Conservation (phyloP, 495 filamentous ascomycete species). For the Talaromyces thailandensis region DNA sequence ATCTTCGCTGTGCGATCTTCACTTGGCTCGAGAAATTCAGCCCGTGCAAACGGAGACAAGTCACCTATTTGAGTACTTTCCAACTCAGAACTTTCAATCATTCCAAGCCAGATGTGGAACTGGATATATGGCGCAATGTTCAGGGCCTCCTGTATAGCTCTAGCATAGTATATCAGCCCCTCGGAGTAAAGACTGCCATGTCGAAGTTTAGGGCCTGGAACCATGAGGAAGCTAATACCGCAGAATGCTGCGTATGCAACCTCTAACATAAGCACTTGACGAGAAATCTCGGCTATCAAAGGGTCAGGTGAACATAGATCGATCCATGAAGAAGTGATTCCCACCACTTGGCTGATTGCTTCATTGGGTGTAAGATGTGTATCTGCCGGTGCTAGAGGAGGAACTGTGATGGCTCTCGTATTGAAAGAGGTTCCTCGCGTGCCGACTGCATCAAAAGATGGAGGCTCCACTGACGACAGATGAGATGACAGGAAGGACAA, state of each 20-base stretch:
- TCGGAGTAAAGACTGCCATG: slow-evolving; percentile 34
- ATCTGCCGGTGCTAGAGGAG: slow-evolving; percentile 63
- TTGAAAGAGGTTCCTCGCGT: slow-evolving; percentile 28
- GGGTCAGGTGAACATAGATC: slow-evolving; percentile 80
- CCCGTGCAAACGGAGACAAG: slow-evolving; percentile 48
- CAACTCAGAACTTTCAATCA: slow-evolving; percentile 54
- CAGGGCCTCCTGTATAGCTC: slow-evolving; percentile 74
- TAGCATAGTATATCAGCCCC: slow-evolving; percentile 63
- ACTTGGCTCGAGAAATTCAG: slow-evolving; percentile 36
- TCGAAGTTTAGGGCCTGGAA: slow-evolving; percentile 61
- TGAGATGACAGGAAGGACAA: slow-evolving; percentile 51
- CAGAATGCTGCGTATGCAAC: slow-evolving; percentile 93
- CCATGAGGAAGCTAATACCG: slow-evolving; percentile 71
- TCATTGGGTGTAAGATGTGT: slow-evolving; percentile 65
- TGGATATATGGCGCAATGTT: slow-evolving; percentile 65
- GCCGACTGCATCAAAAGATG: slow-evolving; percentile 22
- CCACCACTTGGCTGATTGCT: slow-evolving; percentile 60
- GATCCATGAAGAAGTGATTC: slow-evolving; percentile 77
- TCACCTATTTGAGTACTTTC: slow-evolving; percentile 47
- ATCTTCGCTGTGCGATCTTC: slow-evolving; percentile 28
- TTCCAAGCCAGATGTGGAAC: slow-evolving; percentile 70
- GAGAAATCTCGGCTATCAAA: slow-evolving; percentile 69
- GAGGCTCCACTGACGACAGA: slow-evolving; percentile 29
- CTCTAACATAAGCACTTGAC: slow-evolving; percentile 83
- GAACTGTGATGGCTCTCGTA: slow-evolving; percentile 46